phyloP scores from a whole-genome alignment of 2,329 filamentous ascomycete genomes.

The Claviceps sp. region DNA sequence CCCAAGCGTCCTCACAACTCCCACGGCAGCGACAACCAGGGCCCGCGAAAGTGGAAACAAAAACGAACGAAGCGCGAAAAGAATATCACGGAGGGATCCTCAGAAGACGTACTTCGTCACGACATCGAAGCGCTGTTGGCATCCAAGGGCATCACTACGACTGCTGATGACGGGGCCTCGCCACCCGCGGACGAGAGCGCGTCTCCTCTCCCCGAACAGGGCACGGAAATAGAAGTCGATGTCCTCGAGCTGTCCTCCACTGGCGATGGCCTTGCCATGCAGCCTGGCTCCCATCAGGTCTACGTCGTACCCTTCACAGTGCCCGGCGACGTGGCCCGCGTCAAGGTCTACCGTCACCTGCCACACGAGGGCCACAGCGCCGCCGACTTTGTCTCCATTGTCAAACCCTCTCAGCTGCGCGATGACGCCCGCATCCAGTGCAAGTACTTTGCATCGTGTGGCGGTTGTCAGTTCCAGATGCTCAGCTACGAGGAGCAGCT shows the following conservation, averaged over 20 bases:
- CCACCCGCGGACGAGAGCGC: constrained; percentile 13
- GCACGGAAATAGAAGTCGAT: constrained; percentile 69
- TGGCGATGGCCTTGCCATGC: constrained; percentile 74
- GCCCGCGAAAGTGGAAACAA: constrained; percentile 18
- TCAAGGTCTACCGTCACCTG: constrained; percentile 66
- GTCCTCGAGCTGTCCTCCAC: constrained; percentile 77
- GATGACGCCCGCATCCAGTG: constrained; percentile 68
- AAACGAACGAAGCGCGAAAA: constrained; percentile 46
- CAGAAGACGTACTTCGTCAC: constrained; percentile 51
- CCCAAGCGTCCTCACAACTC: constrained; percentile 2
- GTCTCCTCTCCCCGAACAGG: constrained; percentile 45
- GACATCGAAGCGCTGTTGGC: constrained; percentile 46
- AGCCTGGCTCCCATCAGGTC: constrained; percentile 48
- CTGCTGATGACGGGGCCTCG: background rate
- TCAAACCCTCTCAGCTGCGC: constrained; percentile 58
- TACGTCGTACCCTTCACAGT: constrained; percentile 83
- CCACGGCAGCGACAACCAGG: background rate
- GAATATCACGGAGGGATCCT: constrained; percentile 46
- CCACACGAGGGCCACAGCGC: constrained; percentile 53
- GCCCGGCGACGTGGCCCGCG: constrained; percentile 68
- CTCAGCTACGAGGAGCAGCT: constrained; percentile 80
- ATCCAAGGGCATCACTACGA: constrained; percentile 19
- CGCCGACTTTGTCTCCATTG: constrained; percentile 70
- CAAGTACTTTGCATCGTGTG: constrained; percentile 76
- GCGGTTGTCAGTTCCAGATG: constrained; percentile 97